A percentile compares a stretch with the other conserved stretches of the same genome.
phyloP scores from a whole-genome alignment of 805 yeast genomes.

The Yarrowia sp. region DNA sequence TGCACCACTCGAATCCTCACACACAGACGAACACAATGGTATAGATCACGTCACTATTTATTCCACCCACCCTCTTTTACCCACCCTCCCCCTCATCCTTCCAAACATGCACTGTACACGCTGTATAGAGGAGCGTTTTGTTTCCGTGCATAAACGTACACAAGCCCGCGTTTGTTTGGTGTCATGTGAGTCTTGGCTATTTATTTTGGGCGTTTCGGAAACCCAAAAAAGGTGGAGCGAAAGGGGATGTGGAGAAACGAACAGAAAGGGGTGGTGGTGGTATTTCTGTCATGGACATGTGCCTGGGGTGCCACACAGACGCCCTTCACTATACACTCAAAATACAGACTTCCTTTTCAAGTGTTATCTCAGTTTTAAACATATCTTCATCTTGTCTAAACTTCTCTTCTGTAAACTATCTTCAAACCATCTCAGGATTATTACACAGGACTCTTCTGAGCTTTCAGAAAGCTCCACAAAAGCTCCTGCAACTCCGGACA shows the following conservation, averaged over 20 bases:
- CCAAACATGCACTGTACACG: constrained; percentile 27
- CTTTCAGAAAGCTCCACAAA: too few species aligned
- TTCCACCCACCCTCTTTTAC: background rate
- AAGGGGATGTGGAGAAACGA: too few species aligned
- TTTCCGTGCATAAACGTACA: constrained; percentile 13
- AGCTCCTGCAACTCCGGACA: too few species aligned
- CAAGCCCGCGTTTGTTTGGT: constrained; percentile 28
- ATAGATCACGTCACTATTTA: background rate
- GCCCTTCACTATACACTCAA: too few species aligned
- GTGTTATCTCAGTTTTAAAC: too few species aligned
- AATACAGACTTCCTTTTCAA: too few species aligned
- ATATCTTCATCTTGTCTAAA: too few species aligned
- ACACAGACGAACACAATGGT: background rate
- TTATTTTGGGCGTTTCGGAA: background rate
- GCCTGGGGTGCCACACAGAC: too few species aligned
- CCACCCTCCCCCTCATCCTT: background rate
- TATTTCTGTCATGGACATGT: too few species aligned
- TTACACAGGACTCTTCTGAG: too few species aligned
- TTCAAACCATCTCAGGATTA: too few species aligned
- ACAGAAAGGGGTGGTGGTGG: background rate
- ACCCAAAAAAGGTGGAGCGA: background rate
- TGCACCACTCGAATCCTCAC: background rate
- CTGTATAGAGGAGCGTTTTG: constrained; percentile 13
- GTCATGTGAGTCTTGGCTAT: constrained; percentile 10
- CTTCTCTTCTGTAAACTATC: too few species aligned